These are phyloP conservation scores for Eucalyptus cloeziana DNA, from an alignment of 345 rosid genomes.

Conservation along the genomic window DNA sequence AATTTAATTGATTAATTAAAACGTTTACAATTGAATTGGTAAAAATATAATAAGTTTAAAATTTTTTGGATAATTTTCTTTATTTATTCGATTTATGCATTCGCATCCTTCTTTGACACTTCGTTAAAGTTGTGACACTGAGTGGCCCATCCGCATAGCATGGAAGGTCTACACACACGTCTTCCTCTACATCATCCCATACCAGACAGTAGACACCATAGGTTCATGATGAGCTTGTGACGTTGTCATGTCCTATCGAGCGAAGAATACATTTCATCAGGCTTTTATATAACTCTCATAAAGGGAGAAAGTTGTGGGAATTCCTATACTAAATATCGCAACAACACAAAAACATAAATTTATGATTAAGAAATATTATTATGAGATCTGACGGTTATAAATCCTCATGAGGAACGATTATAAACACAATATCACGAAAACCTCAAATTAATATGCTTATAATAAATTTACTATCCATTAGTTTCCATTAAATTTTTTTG, in stretches of 20 bases:
- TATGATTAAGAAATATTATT: not conserved
- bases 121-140: not conserved
- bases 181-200: not conserved
- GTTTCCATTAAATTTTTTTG: accelerated
- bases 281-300: not conserved
- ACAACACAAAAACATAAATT: not conserved
- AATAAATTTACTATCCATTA: too few relatives aligned
- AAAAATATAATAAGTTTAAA: too few relatives aligned
- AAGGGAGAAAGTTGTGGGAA: not conserved
- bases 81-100: not conserved
- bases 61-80: not conserved
- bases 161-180: not conserved
- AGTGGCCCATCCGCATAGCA: not conserved
- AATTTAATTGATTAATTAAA: too few relatives aligned
- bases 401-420: not conserved
- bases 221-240: not conserved
- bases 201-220: not conserved
- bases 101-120: not conserved
- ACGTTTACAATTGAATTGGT: not conserved
- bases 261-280: not conserved
- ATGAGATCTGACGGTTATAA: not conserved
- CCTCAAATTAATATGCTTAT: too few relatives aligned
- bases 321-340: not conserved
- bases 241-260: not conserved
- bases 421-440: not conserved